Conservation (phyloP, 768 basidiomycete genomes). For the Pleurotus sapidus region DNA sequence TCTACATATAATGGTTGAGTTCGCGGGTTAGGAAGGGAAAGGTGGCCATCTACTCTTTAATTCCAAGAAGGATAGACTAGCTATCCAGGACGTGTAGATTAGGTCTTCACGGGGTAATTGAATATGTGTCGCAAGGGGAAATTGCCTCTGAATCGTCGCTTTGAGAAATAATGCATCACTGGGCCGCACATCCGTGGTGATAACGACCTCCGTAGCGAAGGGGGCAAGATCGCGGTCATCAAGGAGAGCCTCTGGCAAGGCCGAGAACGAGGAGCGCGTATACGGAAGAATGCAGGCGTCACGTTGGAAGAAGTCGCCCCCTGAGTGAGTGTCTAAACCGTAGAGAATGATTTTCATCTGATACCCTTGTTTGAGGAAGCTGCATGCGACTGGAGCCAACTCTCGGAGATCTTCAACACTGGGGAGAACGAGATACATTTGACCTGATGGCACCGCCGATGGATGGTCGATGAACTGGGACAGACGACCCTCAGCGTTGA, state of each 20-base stretch:
- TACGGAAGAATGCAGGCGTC: background rate
- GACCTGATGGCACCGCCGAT: background rate
- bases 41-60: slow-evolving; percentile 51
- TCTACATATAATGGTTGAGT: slow-evolving; percentile 39
- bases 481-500: no score
- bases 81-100: slow-evolving; percentile 58
- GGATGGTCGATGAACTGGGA: no score
- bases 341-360: slow-evolving; percentile 5
- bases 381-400: slow-evolving; percentile 6
- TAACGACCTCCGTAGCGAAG: background rate
- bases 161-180: slow-evolving; percentile 8
- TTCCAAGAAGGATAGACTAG: slow-evolving; percentile 52
- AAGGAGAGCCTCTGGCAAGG: no score
- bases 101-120: slow-evolving; percentile 49
- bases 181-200: background rate
- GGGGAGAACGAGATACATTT: slow-evolving; percentile 9
- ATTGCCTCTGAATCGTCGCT: slow-evolving; percentile 15
- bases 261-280: background rate
- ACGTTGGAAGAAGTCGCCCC: background rate
- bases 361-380: slow-evolving; percentile 6
- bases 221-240: background rate
- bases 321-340: background rate
- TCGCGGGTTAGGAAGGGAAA: slow-evolving; percentile 13
- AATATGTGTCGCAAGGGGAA: slow-evolving; percentile 29
- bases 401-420: background rate